Evolutionary conservation across 1,284 basidiomycete genomes (phyloP), one percentile per base, ranked within the genome.

Genomic region (Irpex rosettiformis): DNA sequence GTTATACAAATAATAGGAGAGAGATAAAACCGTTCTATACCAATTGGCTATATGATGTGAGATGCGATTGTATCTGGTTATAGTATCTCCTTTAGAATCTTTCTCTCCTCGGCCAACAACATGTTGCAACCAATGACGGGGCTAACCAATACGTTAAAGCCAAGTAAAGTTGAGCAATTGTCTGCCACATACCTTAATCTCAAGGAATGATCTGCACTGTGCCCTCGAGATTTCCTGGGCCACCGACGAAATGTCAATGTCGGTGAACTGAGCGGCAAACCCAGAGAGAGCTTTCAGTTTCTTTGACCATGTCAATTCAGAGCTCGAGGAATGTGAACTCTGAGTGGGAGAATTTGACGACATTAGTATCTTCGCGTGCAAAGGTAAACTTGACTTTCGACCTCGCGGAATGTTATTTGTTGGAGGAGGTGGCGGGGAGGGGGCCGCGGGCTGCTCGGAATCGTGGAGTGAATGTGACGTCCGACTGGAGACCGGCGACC

Each of bases 1-100:
- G 24, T 51, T 8, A 51, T 21, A 27, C 13, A 10, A 18, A 45
- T 45, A 18, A 21, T 3, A 10, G 29, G 16, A 47, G 13, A 7
- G 33, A 42, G 42, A 24, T 33, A 30, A 54, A 28, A 21, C 33
- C 13, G n/a, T 30, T 10, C 72, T 80, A 49, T 64, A 89, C 91
- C 89, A 93, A 66, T 86, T 82, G 27, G 84, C 88, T 40, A 93
- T 77, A 68, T 89, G 87, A 70, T 91, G 90, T 37, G 88, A 89
- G 60, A 89, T 75, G 13, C 78, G 75, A 62, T 87, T 89, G 68
- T 89, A 90, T 22, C 79, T 77, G 13, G 81, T 79, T 58, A 93
- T 89, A 5, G 86, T 77, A 65, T 91, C 85, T 8, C 71, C 77
- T 60, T 81, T 79, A 3, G 78, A 76, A 62, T 86, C 81, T 67